These are phyloP conservation scores for Corylus americana DNA, from an alignment of 306 rosid species.

Conservation along the genomic window DNA sequence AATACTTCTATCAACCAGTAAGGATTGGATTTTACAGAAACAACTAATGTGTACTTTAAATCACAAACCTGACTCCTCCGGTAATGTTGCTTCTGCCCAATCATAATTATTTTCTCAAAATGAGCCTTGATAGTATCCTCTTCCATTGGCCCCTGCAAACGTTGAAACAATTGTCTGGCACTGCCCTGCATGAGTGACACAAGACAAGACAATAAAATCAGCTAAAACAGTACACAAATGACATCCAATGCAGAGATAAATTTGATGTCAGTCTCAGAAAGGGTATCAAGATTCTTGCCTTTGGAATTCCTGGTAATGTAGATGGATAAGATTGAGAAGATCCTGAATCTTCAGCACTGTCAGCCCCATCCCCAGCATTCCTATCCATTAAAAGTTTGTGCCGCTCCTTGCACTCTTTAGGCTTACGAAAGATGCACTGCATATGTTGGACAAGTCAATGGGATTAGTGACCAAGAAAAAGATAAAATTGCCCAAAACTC, in stretches of 20 bases:
- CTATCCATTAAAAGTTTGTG: constrained; percentile 91
- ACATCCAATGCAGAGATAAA: constrained; percentile 13
- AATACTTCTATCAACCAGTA: background rate
- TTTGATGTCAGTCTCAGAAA: background rate
- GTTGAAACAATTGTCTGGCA: constrained; percentile 96
- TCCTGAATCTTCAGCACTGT: constrained; percentile 99
- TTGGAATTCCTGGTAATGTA: constrained; percentile 95
- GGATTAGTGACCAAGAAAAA: constrained; percentile 8
- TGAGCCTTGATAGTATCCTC: constrained; percentile 90
- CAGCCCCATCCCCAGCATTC: constrained; percentile 91
- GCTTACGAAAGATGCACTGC: constrained; percentile 90
- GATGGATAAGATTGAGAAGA: constrained; percentile 98
- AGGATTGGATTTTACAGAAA: background rate
- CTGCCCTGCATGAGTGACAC: constrained; percentile 74
- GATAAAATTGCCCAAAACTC: background rate
- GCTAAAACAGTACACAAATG: constrained; percentile 14
- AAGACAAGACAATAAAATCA: constrained; percentile 29
- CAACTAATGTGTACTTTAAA: constrained; percentile 11
- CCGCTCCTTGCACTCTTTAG: constrained; percentile 96
- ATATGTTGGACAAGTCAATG: constrained; percentile 28
- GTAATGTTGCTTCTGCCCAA: constrained; percentile 82
- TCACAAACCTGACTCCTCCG: constrained; percentile 80
- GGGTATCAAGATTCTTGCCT: constrained; percentile 57
- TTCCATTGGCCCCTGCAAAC: constrained; percentile 96
- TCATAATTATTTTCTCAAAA: constrained; percentile 87